Base-by-base conservation (phyloP, 306 rosid genomes). In the Trifolium pratense region DNA sequence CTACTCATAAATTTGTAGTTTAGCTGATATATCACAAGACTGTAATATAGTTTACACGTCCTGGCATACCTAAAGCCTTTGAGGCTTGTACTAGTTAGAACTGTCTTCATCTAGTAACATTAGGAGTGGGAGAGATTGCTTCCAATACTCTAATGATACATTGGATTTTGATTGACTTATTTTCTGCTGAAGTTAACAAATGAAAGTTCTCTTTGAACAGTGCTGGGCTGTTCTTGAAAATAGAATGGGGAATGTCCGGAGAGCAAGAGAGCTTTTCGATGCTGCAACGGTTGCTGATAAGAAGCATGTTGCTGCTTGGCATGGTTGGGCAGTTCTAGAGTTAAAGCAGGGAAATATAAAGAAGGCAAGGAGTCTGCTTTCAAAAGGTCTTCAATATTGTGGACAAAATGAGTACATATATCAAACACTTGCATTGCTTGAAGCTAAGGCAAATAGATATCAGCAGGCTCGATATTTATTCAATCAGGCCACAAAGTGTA, bases 281-380 rank as follows among this genome's bases (percentile, higher is more conserved):
- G 98, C 98, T 12, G 91, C 98, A 43, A 91, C 96, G 15, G 96
- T 94, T 73, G 98, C 97, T 65, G 84, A 91, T 86, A 89, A 91
- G 91, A 88, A 23, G 48, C 98, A 94, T 63, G 86, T 89, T 68
- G 98, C 98, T n/a, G 97, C 97, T 57, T 94, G 98, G 98, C 98
- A 94, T 80, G 98, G 97, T 45, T 94, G 98, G 98, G 98, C 97
- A 64, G 86, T 86, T 79, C 86, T 94, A 18, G 98, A 94, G 89
- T 84, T 94, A 34, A 86, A 88, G 69, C 98, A 94, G 45, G 97
- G 98, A 61, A 94, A 89, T 75, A 70, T 89, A 45, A 84, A 79
- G 71, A 94, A 89, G 81, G 98, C 97, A 29, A 91, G 98, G 81
- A 81, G 67, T 60, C 74, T 94, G 61, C 96, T 94, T 12, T 93